phyloP scores from a whole-genome alignment of 78 protist species.

The Bigelowiella natans region DNA sequence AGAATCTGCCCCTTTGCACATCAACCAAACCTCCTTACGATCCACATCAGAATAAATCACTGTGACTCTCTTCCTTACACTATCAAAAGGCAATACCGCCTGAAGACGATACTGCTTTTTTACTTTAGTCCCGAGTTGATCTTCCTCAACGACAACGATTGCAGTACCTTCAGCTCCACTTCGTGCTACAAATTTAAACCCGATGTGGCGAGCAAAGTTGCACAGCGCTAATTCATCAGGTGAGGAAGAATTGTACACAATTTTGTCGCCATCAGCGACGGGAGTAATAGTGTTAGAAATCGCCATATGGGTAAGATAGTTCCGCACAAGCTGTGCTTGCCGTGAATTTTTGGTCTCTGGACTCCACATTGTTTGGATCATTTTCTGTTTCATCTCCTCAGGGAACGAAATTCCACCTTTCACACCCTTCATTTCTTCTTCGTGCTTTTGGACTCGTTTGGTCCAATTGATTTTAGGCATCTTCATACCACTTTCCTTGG shows the following conservation, averaged over 20 bases:
- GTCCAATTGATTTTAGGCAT: not conserved
- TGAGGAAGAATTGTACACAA: not conserved
- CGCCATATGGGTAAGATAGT: not conserved
- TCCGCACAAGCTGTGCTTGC: not conserved
- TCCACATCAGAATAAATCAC: not conserved
- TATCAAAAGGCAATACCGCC: not conserved
- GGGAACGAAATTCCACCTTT: not conserved
- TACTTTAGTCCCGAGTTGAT: not conserved
- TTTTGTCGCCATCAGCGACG: not conserved
- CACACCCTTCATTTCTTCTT: not conserved
- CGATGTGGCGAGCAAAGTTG: not conserved
- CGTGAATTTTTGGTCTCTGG: not conserved
- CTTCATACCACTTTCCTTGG: not conserved
- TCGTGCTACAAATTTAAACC: not conserved
- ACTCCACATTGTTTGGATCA: not conserved
- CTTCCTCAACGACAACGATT: not conserved
- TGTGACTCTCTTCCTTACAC: not conserved
- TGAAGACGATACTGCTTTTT: not conserved
- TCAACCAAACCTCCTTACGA: not conserved
- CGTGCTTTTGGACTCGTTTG: not conserved
- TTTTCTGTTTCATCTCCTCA: not conserved
- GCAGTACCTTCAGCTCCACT: not conserved
- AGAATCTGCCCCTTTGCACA: not conserved
- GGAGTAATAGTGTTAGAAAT: not conserved
- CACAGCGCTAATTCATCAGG: constrained; percentile 2